A percentile compares a stretch with the other conserved stretches of the same genome.
These are phyloP conservation scores for Ceraceosorus guamensis DNA, from an alignment of 1,284 basidiomycete species.

Conservation along the genomic window DNA sequence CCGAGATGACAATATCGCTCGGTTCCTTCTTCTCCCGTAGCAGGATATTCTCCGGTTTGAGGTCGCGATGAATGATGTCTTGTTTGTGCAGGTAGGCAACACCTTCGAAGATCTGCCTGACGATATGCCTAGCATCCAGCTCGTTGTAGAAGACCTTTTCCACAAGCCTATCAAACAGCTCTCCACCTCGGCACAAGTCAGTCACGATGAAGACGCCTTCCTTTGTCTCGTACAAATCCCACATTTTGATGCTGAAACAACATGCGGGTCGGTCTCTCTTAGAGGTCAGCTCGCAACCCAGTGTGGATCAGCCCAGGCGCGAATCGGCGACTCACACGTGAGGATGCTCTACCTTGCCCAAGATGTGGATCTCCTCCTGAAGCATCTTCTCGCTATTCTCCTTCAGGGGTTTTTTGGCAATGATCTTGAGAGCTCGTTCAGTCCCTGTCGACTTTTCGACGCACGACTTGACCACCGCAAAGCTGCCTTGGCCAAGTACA, in stretches of 20 bases:
- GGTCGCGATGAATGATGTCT: constrained; percentile 45
- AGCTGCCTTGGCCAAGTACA: constrained; percentile 41
- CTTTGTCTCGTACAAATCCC: constrained; percentile 46
- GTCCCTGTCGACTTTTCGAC: constrained; percentile 26
- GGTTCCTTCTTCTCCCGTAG: constrained; percentile 30
- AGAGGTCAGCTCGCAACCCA: too few species aligned
- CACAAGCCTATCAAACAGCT: constrained; percentile 45
- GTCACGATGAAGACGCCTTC: constrained; percentile 47
- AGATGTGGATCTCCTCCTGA: constrained; percentile 41
- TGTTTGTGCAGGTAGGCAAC: constrained; percentile 43
- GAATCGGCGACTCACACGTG: constrained; percentile 12
- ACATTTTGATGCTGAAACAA: constrained; percentile 36
- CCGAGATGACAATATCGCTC: constrained; percentile 41
- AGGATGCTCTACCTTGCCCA: constrained; percentile 37
- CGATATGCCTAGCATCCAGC: constrained; percentile 41
- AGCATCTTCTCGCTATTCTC: constrained; percentile 43
- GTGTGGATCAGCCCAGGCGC: not conserved
- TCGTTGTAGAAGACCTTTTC: constrained; percentile 42
- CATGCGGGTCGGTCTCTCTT: not conserved
- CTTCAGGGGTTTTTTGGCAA: constrained; percentile 43
- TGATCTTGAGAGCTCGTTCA: constrained; percentile 44
- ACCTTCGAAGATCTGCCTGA: constrained; percentile 39
- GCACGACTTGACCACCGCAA: constrained; percentile 41
- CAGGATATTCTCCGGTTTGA: constrained; percentile 48
- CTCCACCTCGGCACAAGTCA: constrained; percentile 43